Evolutionary conservation across 306 rosid genomes (phyloP), one percentile per base, ranked within the genome.

Genomic region (Sophora flavescens): DNA sequence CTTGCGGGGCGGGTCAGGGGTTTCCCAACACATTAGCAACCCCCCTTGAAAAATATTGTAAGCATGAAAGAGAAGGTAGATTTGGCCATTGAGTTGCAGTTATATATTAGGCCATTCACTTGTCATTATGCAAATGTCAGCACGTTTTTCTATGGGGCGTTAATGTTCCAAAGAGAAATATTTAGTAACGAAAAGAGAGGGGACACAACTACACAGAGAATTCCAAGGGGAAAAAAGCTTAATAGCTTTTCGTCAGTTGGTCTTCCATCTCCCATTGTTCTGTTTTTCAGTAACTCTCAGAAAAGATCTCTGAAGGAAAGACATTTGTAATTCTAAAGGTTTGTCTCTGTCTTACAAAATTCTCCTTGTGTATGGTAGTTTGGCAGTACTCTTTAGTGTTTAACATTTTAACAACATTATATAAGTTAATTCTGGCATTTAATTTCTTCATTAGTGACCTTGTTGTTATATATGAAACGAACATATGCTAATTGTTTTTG

Each of bases 101-200:
- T 75, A 62, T 79, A 68, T 72, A 57, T 45, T 48, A 26, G 68
- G 8, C 72, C 85, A 82, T 76, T 84, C 70, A 39, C 79, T 76
- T 47, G 48, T 33, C 78, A 73, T 84, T 52, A 72, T 68, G 80
- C 18, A 70, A 59, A 74, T 26, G 39, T 47, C 33, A 50, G 54
- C 77, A 63, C 66, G 70, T 73, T 76, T 82, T 74, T 61, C 54
- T 16, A 61, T 45, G 84, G 61, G 35, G 17, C 15, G 2, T 66
- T 56, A 75, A 74, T 68, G 63, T 71, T 71, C 63, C 76, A 70
- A 60, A 67, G 70, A 56, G 63, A 68, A n/a, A n/a, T n/a, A 79
- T 26, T 30, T 30, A 17, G 35, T 18, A 33, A 51, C 68, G 41
- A 68, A 50, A 32, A 17, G 44, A 44, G 28, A 17, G 50, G 41